These are phyloP conservation scores for Candida sanyaensis DNA, from an alignment of 1,139 yeast species.

Conservation along the genomic window DNA sequence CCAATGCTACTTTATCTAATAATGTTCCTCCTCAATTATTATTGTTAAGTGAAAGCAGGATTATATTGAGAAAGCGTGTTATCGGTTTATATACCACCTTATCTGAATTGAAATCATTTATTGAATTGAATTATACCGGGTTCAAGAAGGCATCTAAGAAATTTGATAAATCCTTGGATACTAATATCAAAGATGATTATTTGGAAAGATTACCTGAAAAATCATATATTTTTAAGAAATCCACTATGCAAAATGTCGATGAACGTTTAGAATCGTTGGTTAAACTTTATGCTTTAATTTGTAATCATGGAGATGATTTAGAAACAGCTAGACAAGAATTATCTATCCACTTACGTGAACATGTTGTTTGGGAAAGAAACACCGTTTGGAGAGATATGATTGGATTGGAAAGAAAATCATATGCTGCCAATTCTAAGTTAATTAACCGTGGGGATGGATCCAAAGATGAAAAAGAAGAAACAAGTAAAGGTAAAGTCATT, in stretches of 20 bases:
- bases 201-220: conserved; percentile 31
- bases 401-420: conserved; percentile 71
- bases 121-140: conserved; percentile 68
- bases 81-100: conserved; percentile 59
- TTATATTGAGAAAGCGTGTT: conserved; percentile 56
- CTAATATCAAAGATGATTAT: conserved; percentile 40
- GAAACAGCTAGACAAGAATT: conserved; percentile 50
- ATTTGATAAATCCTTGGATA: conserved; percentile 62
- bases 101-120: conserved; percentile 64
- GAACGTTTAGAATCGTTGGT: conserved; percentile 37
- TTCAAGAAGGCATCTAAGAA: conserved; percentile 69
- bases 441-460: conserved; percentile 15
- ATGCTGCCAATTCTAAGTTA: conserved; percentile 38
- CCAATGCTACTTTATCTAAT: conserved; percentile 18
- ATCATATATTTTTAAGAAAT: conserved; percentile 35
- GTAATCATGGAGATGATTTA: conserved; percentile 42
- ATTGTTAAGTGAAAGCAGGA: conserved; percentile 45
- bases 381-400: conserved; percentile 83
- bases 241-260: conserved; percentile 49
- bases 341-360: conserved; percentile 65
- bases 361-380: conserved; percentile 74
- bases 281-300: conserved; percentile 42
- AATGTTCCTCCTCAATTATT: conserved; percentile 43
- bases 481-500: conserved; percentile 13
- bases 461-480: conserved; percentile 17